A percentile compares a stretch with the other conserved stretches of the same genome.
Conservation (phyloP, 768 basidiomycete species). For the Phlegmacium glaucopus region DNA sequence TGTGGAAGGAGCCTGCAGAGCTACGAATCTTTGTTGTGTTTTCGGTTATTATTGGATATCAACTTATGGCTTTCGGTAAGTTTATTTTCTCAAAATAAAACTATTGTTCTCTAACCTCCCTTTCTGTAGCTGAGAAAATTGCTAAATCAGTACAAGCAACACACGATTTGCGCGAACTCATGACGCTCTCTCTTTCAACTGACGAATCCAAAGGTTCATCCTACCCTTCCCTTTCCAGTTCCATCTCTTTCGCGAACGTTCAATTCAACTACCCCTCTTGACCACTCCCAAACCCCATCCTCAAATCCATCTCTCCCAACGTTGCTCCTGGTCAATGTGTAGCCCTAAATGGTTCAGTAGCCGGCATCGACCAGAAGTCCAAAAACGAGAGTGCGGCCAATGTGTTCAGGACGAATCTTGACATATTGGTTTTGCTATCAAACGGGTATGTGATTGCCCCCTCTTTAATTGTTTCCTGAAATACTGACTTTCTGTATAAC, state of each 20-base stretch:
- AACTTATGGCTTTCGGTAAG: conserved; percentile 90
- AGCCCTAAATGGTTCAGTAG: no score
- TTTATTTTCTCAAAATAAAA: no score
- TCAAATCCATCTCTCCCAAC: conserved; percentile 63
- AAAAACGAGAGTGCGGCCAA: conserved; percentile 62
- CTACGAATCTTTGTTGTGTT: conserved; percentile 90
- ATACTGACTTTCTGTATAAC: not conserved
- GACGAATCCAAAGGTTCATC: conserved; percentile 72
- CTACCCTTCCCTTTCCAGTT: conserved; percentile 61
- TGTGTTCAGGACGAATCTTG: conserved; percentile 63
- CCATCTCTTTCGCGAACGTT: conserved; percentile 70
- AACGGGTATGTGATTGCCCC: conserved; percentile 55
- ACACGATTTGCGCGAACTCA: conserved; percentile 68
- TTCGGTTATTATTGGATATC: conserved; percentile 86
- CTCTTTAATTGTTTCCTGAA: not conserved
- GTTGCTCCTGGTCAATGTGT: conserved; percentile 80
- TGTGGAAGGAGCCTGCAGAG: conserved; percentile 79
- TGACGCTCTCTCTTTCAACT: conserved; percentile 56
- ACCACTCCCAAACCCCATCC: conserved; percentile 59
- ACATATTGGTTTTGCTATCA: conserved; percentile 69
- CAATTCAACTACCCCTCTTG: conserved; percentile 84
- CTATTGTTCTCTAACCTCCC: no score
- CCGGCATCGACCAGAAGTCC: conserved; percentile 69
- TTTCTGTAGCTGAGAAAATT: conserved; percentile 59
- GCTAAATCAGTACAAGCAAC: conserved; percentile 87